Evolutionary conservation across 129 eudicot genomes (phyloP).

Genomic region (Helianthus tuberosus): DNA sequence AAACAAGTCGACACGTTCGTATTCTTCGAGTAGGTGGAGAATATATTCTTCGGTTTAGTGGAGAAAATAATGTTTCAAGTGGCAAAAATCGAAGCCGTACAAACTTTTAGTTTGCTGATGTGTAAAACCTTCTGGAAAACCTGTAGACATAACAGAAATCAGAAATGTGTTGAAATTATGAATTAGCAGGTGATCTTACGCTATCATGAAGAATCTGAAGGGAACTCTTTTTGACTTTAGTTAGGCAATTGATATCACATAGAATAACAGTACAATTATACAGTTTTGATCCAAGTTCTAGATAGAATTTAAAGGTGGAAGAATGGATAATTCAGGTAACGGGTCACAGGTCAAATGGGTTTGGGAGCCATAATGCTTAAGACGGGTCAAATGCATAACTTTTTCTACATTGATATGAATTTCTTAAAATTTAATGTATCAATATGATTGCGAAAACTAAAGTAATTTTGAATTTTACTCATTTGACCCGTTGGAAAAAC

Average conservation of each 20-base stretch:
- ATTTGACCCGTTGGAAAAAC: neutral
- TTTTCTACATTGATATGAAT: neutral
- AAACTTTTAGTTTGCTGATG: conserved; percentile 15
- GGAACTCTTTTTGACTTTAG: conserved; percentile 19
- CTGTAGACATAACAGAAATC: conserved; percentile 22
- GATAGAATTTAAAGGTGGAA: neutral
- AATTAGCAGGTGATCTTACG: conserved; percentile 11
- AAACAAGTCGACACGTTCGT: conserved; percentile 46
- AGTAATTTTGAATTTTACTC: neutral
- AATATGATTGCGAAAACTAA: neutral
- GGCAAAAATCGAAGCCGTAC: conserved; percentile 23
- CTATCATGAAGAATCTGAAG: conserved; percentile 21
- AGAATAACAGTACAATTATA: conserved; percentile 5
- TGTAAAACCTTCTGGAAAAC: conserved; percentile 22
- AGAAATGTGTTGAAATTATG: neutral
- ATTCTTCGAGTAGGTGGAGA: conserved; percentile 17
- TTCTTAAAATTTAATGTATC: neutral
- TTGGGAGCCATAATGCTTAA: neutral
- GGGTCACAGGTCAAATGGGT: neutral
- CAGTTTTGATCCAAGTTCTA: neutral
- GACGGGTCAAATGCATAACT: neutral
- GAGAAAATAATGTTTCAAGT: conserved; percentile 8
- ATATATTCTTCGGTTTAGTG: conserved; percentile 39
- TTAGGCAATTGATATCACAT: conserved; percentile 7
- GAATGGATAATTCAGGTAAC: neutral